phyloP scores from a whole-genome alignment of 139 green algal species.

The Parachlorella kessleri region DNA sequence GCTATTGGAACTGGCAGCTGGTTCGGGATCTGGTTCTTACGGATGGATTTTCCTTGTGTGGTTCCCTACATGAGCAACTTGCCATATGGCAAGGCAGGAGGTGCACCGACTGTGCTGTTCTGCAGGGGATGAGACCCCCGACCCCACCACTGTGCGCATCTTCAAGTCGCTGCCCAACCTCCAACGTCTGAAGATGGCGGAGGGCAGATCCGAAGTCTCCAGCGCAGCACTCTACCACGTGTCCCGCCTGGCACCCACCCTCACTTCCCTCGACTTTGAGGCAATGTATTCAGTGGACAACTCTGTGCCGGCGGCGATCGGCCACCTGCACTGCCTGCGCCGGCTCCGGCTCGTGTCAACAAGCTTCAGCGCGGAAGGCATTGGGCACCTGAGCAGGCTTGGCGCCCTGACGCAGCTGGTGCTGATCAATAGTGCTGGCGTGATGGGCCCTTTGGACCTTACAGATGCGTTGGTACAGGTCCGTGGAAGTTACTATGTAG shows the following conservation, averaged over 20 bases:
- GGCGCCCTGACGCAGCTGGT: neutral
- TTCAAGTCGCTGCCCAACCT: neutral
- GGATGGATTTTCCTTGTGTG: no score
- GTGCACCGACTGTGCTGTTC: neutral
- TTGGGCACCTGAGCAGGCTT: neutral
- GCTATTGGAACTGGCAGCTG: no score
- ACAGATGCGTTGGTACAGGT: neutral
- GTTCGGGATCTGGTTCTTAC: no score
- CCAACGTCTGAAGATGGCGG: neutral
- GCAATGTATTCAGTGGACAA: neutral
- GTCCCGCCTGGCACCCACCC: neutral
- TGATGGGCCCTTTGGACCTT: neutral
- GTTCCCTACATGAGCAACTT: no score
- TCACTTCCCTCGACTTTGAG: neutral
- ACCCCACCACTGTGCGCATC: no score
- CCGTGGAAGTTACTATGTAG: no score
- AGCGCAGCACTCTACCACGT: neutral
- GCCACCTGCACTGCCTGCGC: neutral
- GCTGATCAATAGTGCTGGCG: neutral
- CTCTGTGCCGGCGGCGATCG: neutral
- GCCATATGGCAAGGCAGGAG: neutral
- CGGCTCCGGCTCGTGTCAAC: neutral
- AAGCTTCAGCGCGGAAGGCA: neutral
- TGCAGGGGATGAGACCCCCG: no score
- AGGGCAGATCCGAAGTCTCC: neutral